These are phyloP conservation scores for Globisporangium viniferum DNA, from an alignment of 352 stramenopile genomes.

Conservation along the genomic window DNA sequence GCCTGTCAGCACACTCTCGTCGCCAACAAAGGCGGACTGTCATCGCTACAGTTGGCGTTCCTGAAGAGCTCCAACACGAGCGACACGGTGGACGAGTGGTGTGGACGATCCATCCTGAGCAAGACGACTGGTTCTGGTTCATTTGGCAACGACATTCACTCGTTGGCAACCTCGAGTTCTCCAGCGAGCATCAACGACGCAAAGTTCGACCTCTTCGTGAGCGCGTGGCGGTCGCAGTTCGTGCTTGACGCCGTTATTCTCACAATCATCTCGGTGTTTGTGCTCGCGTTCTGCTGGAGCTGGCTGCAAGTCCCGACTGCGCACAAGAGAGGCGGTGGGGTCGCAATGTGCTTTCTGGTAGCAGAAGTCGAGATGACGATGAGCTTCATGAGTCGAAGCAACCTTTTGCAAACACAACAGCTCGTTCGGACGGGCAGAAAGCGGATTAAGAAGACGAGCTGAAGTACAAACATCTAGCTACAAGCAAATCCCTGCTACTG, in stretches of 20 bases:
- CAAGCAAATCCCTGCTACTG: neutral
- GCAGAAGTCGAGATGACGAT: neutral
- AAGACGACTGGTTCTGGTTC: neutral
- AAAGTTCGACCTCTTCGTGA: conserved; percentile 7
- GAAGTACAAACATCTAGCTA: neutral
- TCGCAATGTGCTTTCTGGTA: neutral
- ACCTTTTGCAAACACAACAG: neutral
- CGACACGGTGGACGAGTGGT: conserved; percentile 8
- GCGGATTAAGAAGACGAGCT: neutral
- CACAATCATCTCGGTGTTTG: neutral
- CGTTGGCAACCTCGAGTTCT: neutral
- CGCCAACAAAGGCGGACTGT: conserved; percentile 1
- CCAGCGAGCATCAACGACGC: conserved; percentile 1
- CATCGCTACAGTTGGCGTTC: neutral
- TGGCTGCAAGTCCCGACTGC: neutral
- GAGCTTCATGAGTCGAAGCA: neutral
- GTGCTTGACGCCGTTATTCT: neutral
- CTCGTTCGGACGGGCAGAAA: neutral
- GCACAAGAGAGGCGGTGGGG: neutral
- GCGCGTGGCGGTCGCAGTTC: neutral
- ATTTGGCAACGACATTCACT: neutral
- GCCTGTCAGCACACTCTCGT: conserved; percentile 6
- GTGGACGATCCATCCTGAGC: neutral
- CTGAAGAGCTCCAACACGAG: conserved; percentile 6
- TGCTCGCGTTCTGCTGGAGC: neutral